Evolutionary conservation across 805 yeast genomes (phyloP), one percentile per base, ranked within the genome.

Genomic region (Candida chauliodis): DNA sequence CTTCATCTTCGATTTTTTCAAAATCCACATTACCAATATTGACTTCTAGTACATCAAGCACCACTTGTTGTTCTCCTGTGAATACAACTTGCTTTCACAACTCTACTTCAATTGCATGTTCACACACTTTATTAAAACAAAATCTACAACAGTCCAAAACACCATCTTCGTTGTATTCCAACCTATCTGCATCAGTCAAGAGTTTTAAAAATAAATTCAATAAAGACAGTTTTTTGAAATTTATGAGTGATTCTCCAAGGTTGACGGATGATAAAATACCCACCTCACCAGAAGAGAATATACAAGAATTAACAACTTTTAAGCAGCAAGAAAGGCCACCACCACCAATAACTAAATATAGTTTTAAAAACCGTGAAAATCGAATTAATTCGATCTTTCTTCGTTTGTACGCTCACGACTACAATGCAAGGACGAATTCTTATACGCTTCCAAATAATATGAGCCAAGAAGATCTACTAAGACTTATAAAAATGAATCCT

Each of bases 341-440:
- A 30, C 2, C 22, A 14, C 21, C 35, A 14, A 26, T 14, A 5
- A 2, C 36, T 32, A 10, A 40, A 26, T 9, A 41, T 29, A 33
- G 37, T 1, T 49, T 47, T 36, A 46, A 40, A 28, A 57, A 55
- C 41, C 58, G 81, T 41, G 81, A 76, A 41, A 66, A 71, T 24
- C 61, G 82, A 38, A 63, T 76, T 30, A 78, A 78, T 49, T 57
- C 76, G 6, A 55, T 58, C 22, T 77, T 77, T 41, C 52, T 78
- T 17, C 56, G 73, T 38, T 56, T 73, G 25, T 76, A 75, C 44
- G 73, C 82, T 1, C 59, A 66, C 32, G 80, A 76, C 48, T 66
- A 58, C 42, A 54, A 63, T n/a, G 62, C 72, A 11, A 59, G 76
- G 39, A 34, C 48, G 5, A 36, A 36, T 11, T 32, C 49, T 2